A percentile compares a stretch with the other conserved stretches of the same genome.
These are phyloP conservation scores for Whalleya microplaca DNA, from an alignment of 2,329 filamentous ascomycete species.

Conservation along the genomic window DNA sequence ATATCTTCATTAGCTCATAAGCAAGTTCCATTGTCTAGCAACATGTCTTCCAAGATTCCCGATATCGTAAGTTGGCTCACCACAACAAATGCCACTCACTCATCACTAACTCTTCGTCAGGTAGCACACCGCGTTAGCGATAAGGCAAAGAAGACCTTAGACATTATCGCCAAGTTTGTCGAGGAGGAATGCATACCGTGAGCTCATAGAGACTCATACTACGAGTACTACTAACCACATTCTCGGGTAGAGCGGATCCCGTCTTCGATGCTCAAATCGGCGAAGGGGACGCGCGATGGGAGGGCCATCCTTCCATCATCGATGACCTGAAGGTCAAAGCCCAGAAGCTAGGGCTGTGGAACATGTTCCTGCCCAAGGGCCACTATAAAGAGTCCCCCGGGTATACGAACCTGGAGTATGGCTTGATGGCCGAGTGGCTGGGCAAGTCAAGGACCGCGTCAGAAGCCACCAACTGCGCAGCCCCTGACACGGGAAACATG, in stretches of 20 bases:
- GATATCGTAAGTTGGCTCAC: conserved; percentile 33
- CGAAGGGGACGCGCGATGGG: conserved; percentile 76
- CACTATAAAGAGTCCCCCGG: conserved; percentile 96
- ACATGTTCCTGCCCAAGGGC: conserved; percentile 94
- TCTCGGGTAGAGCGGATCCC: conserved; percentile 66
- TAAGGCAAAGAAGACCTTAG: conserved; percentile 79
- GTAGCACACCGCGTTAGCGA: conserved; percentile 72
- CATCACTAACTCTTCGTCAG: conserved; percentile 38
- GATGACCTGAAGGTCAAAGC: conserved; percentile 90
- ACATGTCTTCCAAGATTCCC: conserved; percentile 38
- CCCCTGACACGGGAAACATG: conserved; percentile 95
- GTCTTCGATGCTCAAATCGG: conserved; percentile 82
- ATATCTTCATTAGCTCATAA: neutral
- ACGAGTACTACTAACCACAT: conserved; percentile 21
- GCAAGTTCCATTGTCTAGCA: conserved; percentile 2
- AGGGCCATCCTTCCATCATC: conserved; percentile 76
- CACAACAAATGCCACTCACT: conserved; percentile 5
- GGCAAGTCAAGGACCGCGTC: conserved; percentile 84
- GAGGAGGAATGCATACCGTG: conserved; percentile 91
- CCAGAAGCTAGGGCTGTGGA: conserved; percentile 86
- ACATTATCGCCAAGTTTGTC: conserved; percentile 92
- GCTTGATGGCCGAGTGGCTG: conserved; percentile 94
- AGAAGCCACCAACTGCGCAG: conserved; percentile 87
- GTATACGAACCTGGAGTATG: conserved; percentile 95
- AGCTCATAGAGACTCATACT: conserved; percentile 33